Conservation (phyloP, 805 yeast species). For the Ogataea nakhonphanomensis region DNA sequence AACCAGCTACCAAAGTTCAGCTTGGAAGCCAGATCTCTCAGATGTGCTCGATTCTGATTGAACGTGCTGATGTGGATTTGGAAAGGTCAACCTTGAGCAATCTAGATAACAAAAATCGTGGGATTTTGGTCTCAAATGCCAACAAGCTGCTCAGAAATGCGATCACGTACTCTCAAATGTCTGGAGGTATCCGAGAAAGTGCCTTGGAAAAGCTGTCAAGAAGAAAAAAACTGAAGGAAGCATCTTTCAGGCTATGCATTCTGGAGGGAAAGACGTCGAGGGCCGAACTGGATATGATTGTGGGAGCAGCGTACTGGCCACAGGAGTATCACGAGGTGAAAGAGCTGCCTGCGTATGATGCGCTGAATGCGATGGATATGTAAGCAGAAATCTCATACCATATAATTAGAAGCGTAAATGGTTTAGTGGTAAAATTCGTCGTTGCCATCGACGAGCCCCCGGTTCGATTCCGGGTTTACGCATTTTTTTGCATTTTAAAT, state of each 20-base stretch:
- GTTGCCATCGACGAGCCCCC: constrained; percentile 29
- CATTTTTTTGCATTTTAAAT: no score
- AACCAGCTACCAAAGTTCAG: constrained; percentile 5
- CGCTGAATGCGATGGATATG: no score
- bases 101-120: constrained; percentile 31
- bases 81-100: constrained; percentile 40
- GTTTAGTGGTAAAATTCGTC: constrained; percentile 28
- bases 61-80: constrained; percentile 50
- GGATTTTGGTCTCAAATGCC: constrained; percentile 37
- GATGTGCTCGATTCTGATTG: constrained; percentile 42
- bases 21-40: constrained; percentile 30
- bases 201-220: constrained; percentile 41
- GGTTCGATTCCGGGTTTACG: constrained; percentile 29
- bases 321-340: constrained; percentile 24
- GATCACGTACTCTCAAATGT: constrained; percentile 39
- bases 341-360: constrained; percentile 15
- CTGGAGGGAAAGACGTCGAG: constrained; percentile 37
- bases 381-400: no score
- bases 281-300: constrained; percentile 25
- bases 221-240: constrained; percentile 41
- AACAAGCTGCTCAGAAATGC: constrained; percentile 45
- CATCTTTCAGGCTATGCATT: constrained; percentile 43
- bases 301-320: constrained; percentile 29
- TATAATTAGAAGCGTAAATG: constrained; percentile 17
- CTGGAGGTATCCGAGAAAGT: constrained; percentile 52